Base-by-base conservation (phyloP, 805 yeast species). In the Sungouiella thailandica region DNA sequence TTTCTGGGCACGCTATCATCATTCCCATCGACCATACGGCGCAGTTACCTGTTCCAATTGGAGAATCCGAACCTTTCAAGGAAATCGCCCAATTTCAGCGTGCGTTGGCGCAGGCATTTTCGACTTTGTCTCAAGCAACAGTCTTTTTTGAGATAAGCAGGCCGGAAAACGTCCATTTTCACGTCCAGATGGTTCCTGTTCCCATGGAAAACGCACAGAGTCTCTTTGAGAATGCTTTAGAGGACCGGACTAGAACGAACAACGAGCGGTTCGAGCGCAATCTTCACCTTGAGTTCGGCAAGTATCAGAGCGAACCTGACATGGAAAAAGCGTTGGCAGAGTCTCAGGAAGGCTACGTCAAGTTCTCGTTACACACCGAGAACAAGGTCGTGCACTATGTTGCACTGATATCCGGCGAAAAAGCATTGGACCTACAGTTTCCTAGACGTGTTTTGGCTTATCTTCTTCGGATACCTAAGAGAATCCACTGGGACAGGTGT, bases 1-100 rank as follows among this genome's bases (percentile, higher is more conserved):
- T 84, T 49, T 75, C 94, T 0, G 96, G 94, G 0, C 96, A 88
- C 62, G 84, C 85, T 15, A 63, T 88, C 27, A 68, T 89, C 7
- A 76, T 87, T 9, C 94, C 96, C 0, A 73, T 89, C 13, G 77
- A 80, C 14, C 97, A 88, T 53, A 63, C 66, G 7, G 72, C 95
- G 0, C 34, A 55, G 50, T 29, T 47, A 8, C 25, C 30, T 4
- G 19, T 12, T 4, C 20, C 30, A 5, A 14, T 8, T n/a, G 30
- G 20, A 3, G 25, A 34, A 4, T 15, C 30, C 4, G 17, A n/a
- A 8, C 12, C 17, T 4, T 17, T 10, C 16, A 6, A 14, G 6
- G 93, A 83, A 42, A 57, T 76, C 3, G 32, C 50, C 2, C 46
- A 59, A 18, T 81, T 66, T 46, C 72, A 80, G 45, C 28, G 43